A percentile compares a stretch with the other conserved stretches of the same genome.
Evolutionary conservation across 208 protist species (phyloP).

Genomic region (Wallacemonas rigidus): DNA sequence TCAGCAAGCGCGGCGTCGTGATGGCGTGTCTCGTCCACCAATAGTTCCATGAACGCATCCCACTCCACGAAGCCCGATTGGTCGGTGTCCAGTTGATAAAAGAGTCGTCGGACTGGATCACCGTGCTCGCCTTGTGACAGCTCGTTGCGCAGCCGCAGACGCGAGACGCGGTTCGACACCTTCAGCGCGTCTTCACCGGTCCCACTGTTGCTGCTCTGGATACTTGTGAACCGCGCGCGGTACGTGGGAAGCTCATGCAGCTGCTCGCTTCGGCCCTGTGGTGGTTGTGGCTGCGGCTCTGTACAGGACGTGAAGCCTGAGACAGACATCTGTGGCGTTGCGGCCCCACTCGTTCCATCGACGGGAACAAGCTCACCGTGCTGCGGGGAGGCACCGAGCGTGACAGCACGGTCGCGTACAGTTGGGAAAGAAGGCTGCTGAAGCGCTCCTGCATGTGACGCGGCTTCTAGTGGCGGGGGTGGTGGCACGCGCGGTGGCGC

Average conservation of each 20-base stretch:
- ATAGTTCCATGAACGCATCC: slow-evolving; percentile 38
- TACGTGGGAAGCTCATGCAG: slow-evolving; percentile 1
- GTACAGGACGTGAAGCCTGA: neutral
- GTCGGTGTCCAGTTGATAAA: slow-evolving; percentile 38
- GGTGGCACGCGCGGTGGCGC: too few relatives aligned
- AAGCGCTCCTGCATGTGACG: neutral
- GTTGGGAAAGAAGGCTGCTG: neutral
- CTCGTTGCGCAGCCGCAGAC: slow-evolving; percentile 12
- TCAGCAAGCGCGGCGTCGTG: slow-evolving; percentile 21
- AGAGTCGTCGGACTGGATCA: slow-evolving; percentile 33
- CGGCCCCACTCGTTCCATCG: too few relatives aligned
- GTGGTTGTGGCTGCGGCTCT: neutral
- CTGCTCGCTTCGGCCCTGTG: neutral
- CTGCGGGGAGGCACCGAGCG: neutral
- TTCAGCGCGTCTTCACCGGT: neutral
- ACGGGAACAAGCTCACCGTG: too few relatives aligned
- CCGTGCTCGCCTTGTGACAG: slow-evolving; percentile 3
- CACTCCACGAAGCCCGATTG: slow-evolving; percentile 37
- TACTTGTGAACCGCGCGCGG: neutral
- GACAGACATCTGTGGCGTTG: too few relatives aligned
- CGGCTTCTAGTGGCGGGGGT: too few relatives aligned
- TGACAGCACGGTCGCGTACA: neutral
- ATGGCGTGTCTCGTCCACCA: slow-evolving; percentile 31
- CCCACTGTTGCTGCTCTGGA: neutral
- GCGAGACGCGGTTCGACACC: neutral